Base-by-base conservation (phyloP, 2,329 filamentous ascomycete genomes). In the Aspergillus unguis region DNA sequence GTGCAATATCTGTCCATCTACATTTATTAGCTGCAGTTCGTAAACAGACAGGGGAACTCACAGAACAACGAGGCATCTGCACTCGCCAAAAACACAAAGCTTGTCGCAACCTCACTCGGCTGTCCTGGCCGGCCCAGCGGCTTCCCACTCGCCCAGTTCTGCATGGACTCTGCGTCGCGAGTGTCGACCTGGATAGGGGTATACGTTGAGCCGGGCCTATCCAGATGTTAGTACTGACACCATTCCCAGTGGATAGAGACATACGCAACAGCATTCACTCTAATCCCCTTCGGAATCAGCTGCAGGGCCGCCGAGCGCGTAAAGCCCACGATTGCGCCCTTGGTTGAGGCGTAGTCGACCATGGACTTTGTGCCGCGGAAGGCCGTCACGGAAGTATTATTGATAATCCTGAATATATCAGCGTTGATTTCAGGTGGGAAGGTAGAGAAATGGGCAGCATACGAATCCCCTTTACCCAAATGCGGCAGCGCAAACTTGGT, bases 271-370 rank as follows among this genome's bases (percentile, higher is more conserved):
- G 52, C 54, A 40, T 76, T 84, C 38, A 84, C 80, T 2, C 80
- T 71, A 50, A 85, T 84, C 2, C 81, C 82, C 59, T 79, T 80
- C 1, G 76, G 70, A n/a, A 77, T 70, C 3, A 83, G 67, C 50
- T 84, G 77, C 55, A 78, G 73, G 0, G 80, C 74, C 35, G 84
- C 66, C 4, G 79, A 71, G 9, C 76, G 70, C 0, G 81, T 84
- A 58, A 84, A 84, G 0, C 77, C 76, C 2, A 77, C 73, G 51
- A 85, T 82, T 26, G 81, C 80, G 5, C 80, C 81, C 60, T 85
- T 85, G 5, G 80, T 83, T 7, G 80, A 69, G 2, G 77, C 71
- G 58, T 84, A 84, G 62, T 84, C 82, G 2, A 83, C 61, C 70
- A 82, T 76, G 17, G 63, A 54, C 0, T 65, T 56, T 2, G 77